A percentile compares a stretch with the other conserved stretches of the same genome.
These are phyloP conservation scores for Annulohypoxylon stygium DNA, from an alignment of 495 filamentous ascomycete genomes.

Conservation along the genomic window DNA sequence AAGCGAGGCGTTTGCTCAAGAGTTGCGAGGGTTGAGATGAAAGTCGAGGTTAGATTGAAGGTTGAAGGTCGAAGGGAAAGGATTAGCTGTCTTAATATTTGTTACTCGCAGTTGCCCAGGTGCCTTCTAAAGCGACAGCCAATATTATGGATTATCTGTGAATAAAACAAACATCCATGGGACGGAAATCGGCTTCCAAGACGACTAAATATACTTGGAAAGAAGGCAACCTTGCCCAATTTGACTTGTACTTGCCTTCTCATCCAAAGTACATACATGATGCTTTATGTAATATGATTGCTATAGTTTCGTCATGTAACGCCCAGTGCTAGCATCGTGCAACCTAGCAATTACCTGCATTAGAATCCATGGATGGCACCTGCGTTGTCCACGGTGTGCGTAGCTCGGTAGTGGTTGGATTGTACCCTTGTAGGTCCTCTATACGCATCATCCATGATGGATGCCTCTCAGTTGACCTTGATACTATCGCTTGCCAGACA, in stretches of 20 bases:
- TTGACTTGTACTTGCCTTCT: neutral
- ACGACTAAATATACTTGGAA: conserved; percentile 17
- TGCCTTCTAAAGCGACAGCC: conserved; percentile 29
- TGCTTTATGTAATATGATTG: conserved; percentile 6
- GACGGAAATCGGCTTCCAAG: conserved; percentile 11
- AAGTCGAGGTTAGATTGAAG: neutral
- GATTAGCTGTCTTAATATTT: neutral
- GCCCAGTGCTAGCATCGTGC: neutral
- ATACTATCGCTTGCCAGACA: neutral
- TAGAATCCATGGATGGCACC: neutral
- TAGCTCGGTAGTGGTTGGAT: neutral
- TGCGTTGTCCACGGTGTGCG: neutral
- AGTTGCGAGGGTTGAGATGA: conserved; percentile 1
- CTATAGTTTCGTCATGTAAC: neutral
- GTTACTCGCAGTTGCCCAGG: neutral
- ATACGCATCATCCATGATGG: neutral
- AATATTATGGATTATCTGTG: conserved; percentile 4
- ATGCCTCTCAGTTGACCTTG: neutral
- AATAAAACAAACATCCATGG: conserved; percentile 16
- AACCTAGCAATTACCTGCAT: conserved; percentile 4
- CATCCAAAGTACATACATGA: neutral
- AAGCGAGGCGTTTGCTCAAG: neutral
- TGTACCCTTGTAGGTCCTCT: neutral
- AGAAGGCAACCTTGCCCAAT: neutral
- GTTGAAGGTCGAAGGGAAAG: conserved; percentile 12